Conservation (phyloP, 306 rosid species). For the Glycine latifolia region DNA sequence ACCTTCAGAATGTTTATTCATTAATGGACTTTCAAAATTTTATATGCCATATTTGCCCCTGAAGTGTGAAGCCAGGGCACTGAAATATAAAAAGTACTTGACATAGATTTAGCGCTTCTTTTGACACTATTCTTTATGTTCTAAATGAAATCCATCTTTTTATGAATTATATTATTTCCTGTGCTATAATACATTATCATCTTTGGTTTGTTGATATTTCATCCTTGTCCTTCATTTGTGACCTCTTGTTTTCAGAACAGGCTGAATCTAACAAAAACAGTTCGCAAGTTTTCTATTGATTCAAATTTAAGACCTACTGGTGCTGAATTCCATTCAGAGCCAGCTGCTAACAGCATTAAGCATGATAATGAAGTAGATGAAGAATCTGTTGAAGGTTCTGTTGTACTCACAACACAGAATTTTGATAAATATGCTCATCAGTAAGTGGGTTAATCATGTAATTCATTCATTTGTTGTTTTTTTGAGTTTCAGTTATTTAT, state of each 20-base stretch:
- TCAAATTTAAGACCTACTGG: conserved; percentile 79
- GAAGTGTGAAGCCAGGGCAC: conserved; percentile 27
- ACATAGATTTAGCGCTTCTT: conserved; percentile 30
- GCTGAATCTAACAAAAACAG: conserved; percentile 92
- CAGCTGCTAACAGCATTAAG: conserved; percentile 64
- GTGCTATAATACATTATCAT: no score
- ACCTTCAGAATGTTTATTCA: conserved; percentile 18
- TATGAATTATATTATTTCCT: not conserved
- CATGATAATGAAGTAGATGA: conserved; percentile 82
- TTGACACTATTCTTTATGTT: conserved; percentile 25
- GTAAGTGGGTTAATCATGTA: conserved; percentile 66
- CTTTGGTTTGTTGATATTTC: not conserved
- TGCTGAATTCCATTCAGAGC: conserved; percentile 75
- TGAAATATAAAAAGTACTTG: conserved; percentile 37
- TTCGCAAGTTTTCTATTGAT: conserved; percentile 87
- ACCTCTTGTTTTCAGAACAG: conserved; percentile 81
- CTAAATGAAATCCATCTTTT: conserved; percentile 31
- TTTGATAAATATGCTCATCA: conserved; percentile 74
- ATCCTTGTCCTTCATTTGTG: conserved; percentile 53
- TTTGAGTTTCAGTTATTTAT: conserved; percentile 24
- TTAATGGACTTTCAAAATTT: conserved; percentile 26
- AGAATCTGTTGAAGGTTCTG: conserved; percentile 71
- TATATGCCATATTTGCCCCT: not conserved
- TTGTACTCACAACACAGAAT: conserved; percentile 55
- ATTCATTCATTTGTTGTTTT: conserved; percentile 38